Conservation (phyloP, 2,329 filamentous ascomycete genomes). For the Aspergillus quadricinctus region DNA sequence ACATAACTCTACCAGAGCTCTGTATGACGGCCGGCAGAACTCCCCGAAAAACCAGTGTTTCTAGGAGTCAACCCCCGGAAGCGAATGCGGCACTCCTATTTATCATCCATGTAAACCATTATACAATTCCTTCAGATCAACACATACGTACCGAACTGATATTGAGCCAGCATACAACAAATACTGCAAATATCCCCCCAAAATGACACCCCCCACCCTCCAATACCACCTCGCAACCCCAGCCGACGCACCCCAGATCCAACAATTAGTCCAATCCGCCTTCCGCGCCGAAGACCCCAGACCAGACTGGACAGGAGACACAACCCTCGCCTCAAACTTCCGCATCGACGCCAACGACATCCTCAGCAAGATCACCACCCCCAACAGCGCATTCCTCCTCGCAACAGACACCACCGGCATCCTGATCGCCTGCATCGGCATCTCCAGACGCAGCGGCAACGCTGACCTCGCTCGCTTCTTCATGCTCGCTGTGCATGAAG, state of each 20-base stretch:
- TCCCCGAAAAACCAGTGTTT: too few relatives aligned
- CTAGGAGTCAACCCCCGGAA: too few relatives aligned
- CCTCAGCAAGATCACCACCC: slow-evolving; percentile 21
- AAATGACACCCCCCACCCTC: too few relatives aligned
- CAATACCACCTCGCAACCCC: slow-evolving; percentile 29
- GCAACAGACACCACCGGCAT: slow-evolving; percentile 9
- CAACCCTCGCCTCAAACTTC: slow-evolving; percentile 24
- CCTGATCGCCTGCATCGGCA: slow-evolving; percentile 18
- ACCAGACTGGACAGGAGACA: slow-evolving; percentile 33
- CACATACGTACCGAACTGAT: too few relatives aligned
- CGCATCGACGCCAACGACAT: slow-evolving; percentile 20
- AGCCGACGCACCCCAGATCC: slow-evolving; percentile 34
- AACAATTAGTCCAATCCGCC: slow-evolving; percentile 37
- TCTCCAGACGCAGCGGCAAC: neutral
- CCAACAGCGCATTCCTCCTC: slow-evolving; percentile 25
- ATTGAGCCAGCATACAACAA: too few relatives aligned
- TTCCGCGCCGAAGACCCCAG: slow-evolving; percentile 40
- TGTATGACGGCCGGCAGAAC: too few relatives aligned
- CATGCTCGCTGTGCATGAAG: neutral
- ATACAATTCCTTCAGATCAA: too few relatives aligned
- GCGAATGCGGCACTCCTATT: too few relatives aligned
- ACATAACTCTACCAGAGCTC: too few relatives aligned
- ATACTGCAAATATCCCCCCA: too few relatives aligned
- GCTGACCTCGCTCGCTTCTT: neutral
- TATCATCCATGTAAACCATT: too few relatives aligned